These are phyloP conservation scores for Aspergillus bombycis DNA, from an alignment of 2,329 filamentous ascomycete species.

Conservation along the genomic window DNA sequence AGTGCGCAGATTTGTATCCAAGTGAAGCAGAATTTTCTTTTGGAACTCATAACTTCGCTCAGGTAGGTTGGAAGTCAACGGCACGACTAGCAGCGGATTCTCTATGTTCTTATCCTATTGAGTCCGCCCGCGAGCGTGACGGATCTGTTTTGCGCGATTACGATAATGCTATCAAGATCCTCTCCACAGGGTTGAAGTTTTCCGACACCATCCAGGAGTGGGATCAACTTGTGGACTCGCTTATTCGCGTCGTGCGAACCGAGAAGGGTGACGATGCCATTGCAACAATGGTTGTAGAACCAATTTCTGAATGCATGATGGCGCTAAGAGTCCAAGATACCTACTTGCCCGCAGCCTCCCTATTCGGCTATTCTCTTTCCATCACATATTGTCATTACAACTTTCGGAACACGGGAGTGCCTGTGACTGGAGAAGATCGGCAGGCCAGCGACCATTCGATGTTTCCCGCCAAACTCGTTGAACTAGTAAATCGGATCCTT, in stretches of 20 bases:
- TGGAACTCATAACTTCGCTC: constrained; percentile 16
- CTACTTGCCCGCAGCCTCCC: constrained; percentile 39
- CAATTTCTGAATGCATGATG: constrained; percentile 62
- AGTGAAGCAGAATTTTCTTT: constrained; percentile 18
- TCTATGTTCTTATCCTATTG: constrained; percentile 46
- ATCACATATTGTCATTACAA: constrained; percentile 28
- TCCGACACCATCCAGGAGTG: constrained; percentile 39
- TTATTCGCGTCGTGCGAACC: constrained; percentile 60
- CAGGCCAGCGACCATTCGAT: not conserved
- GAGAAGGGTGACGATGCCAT: constrained; percentile 71
- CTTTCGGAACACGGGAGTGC: not conserved
- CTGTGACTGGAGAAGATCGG: not conserved
- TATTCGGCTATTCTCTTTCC: constrained; percentile 41
- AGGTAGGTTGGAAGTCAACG: constrained; percentile 40
- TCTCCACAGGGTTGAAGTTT: constrained; percentile 60
- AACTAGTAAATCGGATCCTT: constrained; percentile 59
- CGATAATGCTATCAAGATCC: constrained; percentile 67
- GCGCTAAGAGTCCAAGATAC: constrained; percentile 29
- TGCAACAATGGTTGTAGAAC: constrained; percentile 70
- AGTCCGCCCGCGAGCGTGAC: constrained; percentile 47
- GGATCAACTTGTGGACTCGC: constrained; percentile 58
- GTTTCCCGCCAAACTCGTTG: constrained; percentile 62
- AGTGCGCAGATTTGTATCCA: constrained; percentile 37
- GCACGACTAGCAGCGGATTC: constrained; percentile 37
- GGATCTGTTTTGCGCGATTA: constrained; percentile 67